phyloP scores from a whole-genome alignment of 768 basidiomycete genomes.

The Tylopilus cervinicoccineus region DNA sequence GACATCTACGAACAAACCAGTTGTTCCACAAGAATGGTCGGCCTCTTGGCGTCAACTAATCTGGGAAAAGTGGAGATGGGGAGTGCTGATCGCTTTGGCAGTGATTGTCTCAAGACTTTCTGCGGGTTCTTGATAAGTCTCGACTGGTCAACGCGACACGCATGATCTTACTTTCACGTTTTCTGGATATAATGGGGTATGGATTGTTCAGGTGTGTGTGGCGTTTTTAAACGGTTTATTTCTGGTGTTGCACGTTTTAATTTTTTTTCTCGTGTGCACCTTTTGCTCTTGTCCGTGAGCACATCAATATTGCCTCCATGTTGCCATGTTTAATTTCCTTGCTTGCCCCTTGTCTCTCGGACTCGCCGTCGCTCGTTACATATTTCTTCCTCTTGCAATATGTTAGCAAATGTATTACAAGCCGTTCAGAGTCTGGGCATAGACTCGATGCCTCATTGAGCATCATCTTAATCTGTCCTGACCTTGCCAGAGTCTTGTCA shows the following conservation, averaged over 20 bases:
- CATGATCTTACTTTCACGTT: slow-evolving; percentile 7
- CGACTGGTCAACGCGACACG: not conserved
- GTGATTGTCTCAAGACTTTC: slow-evolving; percentile 76
- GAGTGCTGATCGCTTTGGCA: slow-evolving; percentile 70
- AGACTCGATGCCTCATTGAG: not conserved
- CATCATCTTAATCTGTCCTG: not conserved
- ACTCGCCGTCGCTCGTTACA: slow-evolving; percentile 18
- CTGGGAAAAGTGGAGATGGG: slow-evolving; percentile 86
- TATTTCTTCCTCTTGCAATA: slow-evolving; percentile 15
- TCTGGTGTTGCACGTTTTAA: slow-evolving; percentile 10
- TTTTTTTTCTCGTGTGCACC: slow-evolving; percentile 6
- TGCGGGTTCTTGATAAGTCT: slow-evolving; percentile 35
- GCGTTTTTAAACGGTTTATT: slow-evolving; percentile 16
- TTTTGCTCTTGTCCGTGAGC: slow-evolving; percentile 10
- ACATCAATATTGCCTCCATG: slow-evolving; percentile 8
- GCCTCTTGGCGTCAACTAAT: slow-evolving; percentile 60
- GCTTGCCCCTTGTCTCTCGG: slow-evolving; percentile 8
- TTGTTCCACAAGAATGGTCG: slow-evolving; percentile 48
- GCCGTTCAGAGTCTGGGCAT: slow-evolving; percentile 4
- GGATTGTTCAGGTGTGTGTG: slow-evolving; percentile 19
- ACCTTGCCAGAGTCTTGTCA: slow-evolving; percentile 50
- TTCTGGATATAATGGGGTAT: slow-evolving; percentile 13
- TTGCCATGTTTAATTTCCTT: slow-evolving; percentile 3
- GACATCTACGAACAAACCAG: slow-evolving; percentile 27
- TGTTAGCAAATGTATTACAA: slow-evolving; percentile 27